Conservation (phyloP, 2,329 filamentous ascomycete genomes). For the Venturia pyrina region DNA sequence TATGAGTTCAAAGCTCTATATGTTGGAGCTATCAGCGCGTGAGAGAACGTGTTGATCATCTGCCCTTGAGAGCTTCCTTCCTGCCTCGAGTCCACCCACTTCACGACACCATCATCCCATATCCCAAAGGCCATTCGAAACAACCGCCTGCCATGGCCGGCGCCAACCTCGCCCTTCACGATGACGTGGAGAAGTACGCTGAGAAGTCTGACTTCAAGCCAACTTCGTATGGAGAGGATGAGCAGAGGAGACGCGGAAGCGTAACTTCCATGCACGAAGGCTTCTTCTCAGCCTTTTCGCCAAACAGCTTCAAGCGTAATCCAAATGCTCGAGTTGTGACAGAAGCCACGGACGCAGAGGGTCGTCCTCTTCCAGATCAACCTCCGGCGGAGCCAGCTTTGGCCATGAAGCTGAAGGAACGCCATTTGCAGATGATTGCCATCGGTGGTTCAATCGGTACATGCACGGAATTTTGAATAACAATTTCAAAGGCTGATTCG, state of each 20-base stretch:
- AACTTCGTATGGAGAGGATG: not conserved
- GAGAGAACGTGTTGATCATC: not conserved
- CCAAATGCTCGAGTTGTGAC: conserved; percentile 49
- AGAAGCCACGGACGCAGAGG: conserved; percentile 49
- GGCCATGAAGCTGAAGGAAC: conserved; percentile 52
- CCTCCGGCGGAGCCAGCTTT: conserved; percentile 20
- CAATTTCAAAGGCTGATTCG: not conserved
- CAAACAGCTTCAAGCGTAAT: conserved; percentile 56
- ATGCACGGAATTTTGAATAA: conserved; percentile 22
- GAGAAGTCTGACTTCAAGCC: conserved; percentile 1
- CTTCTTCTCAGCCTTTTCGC: conserved; percentile 10
- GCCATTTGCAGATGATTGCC: conserved; percentile 85
- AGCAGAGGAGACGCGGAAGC: not conserved
- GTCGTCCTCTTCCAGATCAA: conserved; percentile 21
- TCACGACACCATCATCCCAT: not conserved
- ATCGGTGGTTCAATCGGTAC: conserved; percentile 74
- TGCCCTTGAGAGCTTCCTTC: not conserved
- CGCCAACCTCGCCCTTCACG: not conserved
- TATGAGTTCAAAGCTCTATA: not conserved
- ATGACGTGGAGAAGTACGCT: conserved; percentile 2
- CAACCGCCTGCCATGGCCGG: not conserved
- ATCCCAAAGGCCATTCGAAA: not conserved
- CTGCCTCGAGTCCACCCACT: not conserved
- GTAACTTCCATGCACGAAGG: conserved; percentile 6
- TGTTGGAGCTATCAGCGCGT: not conserved